Conservation (phyloP, 192 early-diverging fungal species). For the Coemansia asiatica region DNA sequence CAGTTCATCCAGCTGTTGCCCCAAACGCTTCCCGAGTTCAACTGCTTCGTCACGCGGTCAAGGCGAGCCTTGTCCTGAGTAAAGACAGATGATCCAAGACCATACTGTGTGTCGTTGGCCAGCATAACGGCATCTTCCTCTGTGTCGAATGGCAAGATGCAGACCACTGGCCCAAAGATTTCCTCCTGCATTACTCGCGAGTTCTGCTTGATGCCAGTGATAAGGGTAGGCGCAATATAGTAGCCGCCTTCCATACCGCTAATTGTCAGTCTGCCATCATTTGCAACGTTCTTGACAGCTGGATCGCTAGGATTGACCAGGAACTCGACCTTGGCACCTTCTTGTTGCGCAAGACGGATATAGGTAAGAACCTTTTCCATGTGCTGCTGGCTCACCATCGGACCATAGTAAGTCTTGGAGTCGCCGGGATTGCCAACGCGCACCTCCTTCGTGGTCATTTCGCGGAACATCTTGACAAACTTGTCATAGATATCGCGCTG, state of each 20-base stretch:
- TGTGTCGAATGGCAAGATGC: conserved; percentile 69
- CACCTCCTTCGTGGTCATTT: conserved; percentile 40
- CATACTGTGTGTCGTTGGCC: conserved; percentile 74
- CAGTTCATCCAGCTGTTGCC: conserved; percentile 76
- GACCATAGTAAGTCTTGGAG: conserved; percentile 65
- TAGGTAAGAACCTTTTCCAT: conserved; percentile 70
- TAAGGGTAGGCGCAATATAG: conserved; percentile 79
- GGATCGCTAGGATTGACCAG: conserved; percentile 28
- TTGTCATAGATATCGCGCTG: conserved; percentile 65
- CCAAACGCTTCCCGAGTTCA: conserved; percentile 75
- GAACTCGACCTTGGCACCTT: conserved; percentile 63
- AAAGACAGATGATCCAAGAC: conserved; percentile 74
- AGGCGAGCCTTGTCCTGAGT: conserved; percentile 63
- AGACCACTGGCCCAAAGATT: conserved; percentile 87
- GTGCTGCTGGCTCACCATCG: conserved; percentile 70
- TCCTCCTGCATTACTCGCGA: conserved; percentile 66
- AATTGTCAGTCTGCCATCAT: conserved; percentile 37
- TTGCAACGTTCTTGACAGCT: conserved; percentile 35
- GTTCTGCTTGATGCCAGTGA: conserved; percentile 57
- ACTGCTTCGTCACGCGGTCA: conserved; percentile 58
- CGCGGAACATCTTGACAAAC: conserved; percentile 64
- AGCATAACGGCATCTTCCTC: conserved; percentile 71
- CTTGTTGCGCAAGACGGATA: conserved; percentile 61
- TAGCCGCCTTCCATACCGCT: conserved; percentile 65
- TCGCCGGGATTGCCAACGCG: conserved; percentile 73